Base-by-base conservation (phyloP, 2,329 filamentous ascomycete species). In the Tolypocladium paradoxum region DNA sequence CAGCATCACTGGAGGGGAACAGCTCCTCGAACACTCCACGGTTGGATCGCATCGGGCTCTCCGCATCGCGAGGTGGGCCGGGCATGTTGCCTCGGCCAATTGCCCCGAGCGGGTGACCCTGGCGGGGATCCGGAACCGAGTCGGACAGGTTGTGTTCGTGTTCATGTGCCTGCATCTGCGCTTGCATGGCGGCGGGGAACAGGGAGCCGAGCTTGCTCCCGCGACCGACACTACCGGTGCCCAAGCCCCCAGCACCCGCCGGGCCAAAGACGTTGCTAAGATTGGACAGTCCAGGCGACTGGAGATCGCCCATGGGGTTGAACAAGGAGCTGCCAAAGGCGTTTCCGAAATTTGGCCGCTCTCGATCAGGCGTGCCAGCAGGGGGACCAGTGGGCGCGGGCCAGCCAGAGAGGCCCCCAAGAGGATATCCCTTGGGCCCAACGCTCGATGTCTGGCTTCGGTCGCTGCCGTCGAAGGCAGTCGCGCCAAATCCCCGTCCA, bases 361-460 rank as follows among this genome's bases (percentile, higher is more conserved):
- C 82, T 7, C 83, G 80, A 60, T 85, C 87, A 8, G 87, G 85
- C 2, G 83, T 87, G 55, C 82, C 79, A 40, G 82, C 76, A 58
- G 84, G 82, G 37, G 82, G 66, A 1, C 64, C 76, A 20, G 75
- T 72, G 51, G 82, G 73, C 20, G 77, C 76, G 51, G 82, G 75
- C 72, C 85, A 86, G 50, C 84, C 83, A 2, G 77, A 76, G 37
- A 89, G 70, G 29, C 78, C 81, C 48, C 78, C 79, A 6, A 89
- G 65, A 14, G 84, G 76, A 58, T 89, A 95, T 11, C 79, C 84
- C 62, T 90, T 88, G 45, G 87, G 83, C 14, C 89, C 88, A 20
- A 86, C 87, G 64, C 91, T 96, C 0, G 91, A 96, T 0, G 89
- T 96, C 68, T 96, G 90, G 66, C 91, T 96, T 22, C 92, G 85